phyloP scores from a whole-genome alignment of 495 filamentous ascomycete species.

The Cryomyces minteri region DNA sequence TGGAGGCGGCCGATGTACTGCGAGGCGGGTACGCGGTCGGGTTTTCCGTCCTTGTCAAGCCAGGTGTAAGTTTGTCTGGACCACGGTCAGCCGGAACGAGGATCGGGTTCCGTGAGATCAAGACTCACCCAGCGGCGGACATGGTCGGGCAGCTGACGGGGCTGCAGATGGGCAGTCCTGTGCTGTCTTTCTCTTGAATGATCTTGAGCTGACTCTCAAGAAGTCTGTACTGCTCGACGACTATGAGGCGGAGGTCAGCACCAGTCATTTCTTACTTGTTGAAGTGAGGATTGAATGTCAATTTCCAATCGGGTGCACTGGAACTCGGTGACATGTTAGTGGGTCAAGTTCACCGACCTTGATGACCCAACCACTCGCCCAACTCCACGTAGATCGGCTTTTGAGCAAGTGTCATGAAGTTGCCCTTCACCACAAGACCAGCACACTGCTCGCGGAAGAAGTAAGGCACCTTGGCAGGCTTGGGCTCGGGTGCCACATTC shows the following conservation, averaged over 20 bases:
- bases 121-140: constrained; percentile 72
- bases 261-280: constrained; percentile 7
- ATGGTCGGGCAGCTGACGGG: constrained; percentile 68
- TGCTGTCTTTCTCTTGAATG: constrained; percentile 61
- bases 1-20: constrained; percentile 88
- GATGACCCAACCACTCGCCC: constrained; percentile 88
- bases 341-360: constrained; percentile 39
- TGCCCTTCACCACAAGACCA: constrained; percentile 80
- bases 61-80: constrained; percentile 82
- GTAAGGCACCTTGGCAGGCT: constrained; percentile 32
- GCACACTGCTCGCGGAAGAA: constrained; percentile 68
- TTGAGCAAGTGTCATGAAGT: constrained; percentile 86
- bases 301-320: no score
- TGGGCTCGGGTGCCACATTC: neutral
- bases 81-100: neutral
- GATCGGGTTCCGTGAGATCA: neutral
- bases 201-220: constrained; percentile 70
- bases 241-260: constrained; percentile 21
- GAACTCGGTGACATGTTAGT: neutral
- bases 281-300: no score
- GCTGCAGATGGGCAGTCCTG: constrained; percentile 61
- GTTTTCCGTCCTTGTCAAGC: constrained; percentile 46
- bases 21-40: constrained; percentile 26
- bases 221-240: constrained; percentile 79
- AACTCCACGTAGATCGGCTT: constrained; percentile 76